Conservation (phyloP, 805 yeast genomes). For the Cyberlindnera amylophila region DNA sequence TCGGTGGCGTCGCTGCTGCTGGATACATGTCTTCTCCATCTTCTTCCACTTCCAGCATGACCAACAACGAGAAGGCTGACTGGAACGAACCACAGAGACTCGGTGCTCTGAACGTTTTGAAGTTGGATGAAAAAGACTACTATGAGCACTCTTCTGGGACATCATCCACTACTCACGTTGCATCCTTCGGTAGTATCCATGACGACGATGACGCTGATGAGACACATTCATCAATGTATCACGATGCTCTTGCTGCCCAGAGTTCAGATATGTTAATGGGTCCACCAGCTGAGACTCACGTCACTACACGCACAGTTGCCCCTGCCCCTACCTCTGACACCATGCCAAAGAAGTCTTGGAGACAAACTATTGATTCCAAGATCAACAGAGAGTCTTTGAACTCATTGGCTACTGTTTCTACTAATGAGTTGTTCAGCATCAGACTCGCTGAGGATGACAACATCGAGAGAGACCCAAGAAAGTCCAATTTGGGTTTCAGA, state of each 20-base stretch:
- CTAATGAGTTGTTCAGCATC: slow-evolving; percentile 77
- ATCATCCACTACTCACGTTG: slow-evolving; percentile 52
- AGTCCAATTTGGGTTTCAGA: slow-evolving; percentile 36
- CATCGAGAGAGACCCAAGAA: slow-evolving; percentile 40
- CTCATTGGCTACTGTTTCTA: slow-evolving; percentile 80
- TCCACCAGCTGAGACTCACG: slow-evolving; percentile 14
- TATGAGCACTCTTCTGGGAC: slow-evolving; percentile 36
- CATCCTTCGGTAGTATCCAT: slow-evolving; percentile 28
- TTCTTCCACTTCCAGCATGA: slow-evolving; percentile 32
- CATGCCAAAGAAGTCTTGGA: slow-evolving; percentile 55
- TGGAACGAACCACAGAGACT: slow-evolving; percentile 34
- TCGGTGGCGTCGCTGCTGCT: slow-evolving; percentile 4
- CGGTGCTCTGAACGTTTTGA: slow-evolving; percentile 48
- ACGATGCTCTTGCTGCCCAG: slow-evolving; percentile 37
- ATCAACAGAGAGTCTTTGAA: slow-evolving; percentile 57
- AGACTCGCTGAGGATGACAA: slow-evolving; percentile 63
- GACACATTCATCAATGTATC: slow-evolving; percentile 30
- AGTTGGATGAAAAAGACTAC: slow-evolving; percentile 40
- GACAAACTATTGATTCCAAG: slow-evolving; percentile 35
- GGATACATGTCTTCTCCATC: slow-evolving; percentile 13
- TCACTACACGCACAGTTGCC: slow-evolving; percentile 1
- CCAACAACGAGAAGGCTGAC: slow-evolving; percentile 24
- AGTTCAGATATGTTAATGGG: slow-evolving; percentile 38
- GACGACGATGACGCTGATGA: slow-evolving; percentile 18
- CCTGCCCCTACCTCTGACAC: slow-evolving; percentile 11